A percentile compares a stretch with the other conserved stretches of the same genome.
These are phyloP conservation scores for Diplodia seriata DNA, from an alignment of 2,329 filamentous ascomycete species.

Conservation along the genomic window DNA sequence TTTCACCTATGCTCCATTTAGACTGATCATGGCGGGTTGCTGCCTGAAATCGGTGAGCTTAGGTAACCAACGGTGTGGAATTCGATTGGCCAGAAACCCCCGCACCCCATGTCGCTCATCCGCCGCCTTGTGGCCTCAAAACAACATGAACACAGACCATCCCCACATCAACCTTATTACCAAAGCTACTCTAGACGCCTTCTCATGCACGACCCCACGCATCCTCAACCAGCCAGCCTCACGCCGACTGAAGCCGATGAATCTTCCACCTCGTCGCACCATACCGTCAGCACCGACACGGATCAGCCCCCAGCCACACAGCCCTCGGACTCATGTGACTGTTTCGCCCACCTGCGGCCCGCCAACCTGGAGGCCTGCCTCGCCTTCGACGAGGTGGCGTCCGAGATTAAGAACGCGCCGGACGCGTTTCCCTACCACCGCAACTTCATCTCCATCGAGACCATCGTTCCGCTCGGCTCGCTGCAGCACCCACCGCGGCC, in stretches of 20 bases:
- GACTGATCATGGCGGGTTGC: neutral
- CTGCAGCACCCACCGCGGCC: neutral
- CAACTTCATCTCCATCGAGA: slow-evolving; percentile 14
- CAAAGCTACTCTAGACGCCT: neutral
- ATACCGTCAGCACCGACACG: neutral
- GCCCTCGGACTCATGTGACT: slow-evolving; percentile 8
- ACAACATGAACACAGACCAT: neutral
- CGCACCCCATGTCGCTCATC: slow-evolving; percentile 1
- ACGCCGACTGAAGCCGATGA: slow-evolving; percentile 16
- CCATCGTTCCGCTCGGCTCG: slow-evolving; percentile 19
- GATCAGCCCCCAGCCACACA: slow-evolving; percentile 8
- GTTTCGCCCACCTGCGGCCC: slow-evolving; percentile 18
- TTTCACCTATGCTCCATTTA: neutral
- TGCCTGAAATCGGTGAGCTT: neutral
- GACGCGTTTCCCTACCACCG: slow-evolving; percentile 14
- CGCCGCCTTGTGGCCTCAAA: neutral
- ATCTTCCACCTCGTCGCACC: neutral
- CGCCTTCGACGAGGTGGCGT: slow-evolving; percentile 22
- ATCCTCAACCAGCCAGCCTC: slow-evolving; percentile 2
- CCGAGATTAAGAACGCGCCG: slow-evolving; percentile 14
- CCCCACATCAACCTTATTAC: neutral
- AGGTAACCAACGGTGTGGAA: neutral
- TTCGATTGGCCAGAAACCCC: neutral
- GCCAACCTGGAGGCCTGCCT: slow-evolving; percentile 20
- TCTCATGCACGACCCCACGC: neutral